Percentiles rank a stretch among this genome's conserved stretches.
Evolutionary conservation across 2,329 filamentous ascomycete genomes (phyloP).

Genomic region (Pseudogymnoascus sp.): DNA sequence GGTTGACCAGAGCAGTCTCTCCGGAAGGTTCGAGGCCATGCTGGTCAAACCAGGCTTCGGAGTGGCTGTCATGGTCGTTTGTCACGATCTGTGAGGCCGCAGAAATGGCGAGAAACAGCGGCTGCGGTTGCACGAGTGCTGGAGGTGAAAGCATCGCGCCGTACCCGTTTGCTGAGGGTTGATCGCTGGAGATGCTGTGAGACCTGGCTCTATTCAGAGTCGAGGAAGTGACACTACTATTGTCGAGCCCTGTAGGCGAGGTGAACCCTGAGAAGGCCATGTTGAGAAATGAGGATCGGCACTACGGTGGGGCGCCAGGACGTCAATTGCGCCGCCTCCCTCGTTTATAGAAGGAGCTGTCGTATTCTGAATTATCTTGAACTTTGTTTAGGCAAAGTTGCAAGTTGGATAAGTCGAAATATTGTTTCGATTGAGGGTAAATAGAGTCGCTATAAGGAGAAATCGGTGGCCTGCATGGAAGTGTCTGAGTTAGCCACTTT

Average conservation of each 20-base stretch:
- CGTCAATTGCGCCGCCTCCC: background rate
- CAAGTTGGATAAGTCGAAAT: background rate
- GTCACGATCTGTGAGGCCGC: slow-evolving; percentile 89
- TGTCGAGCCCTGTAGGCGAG: slow-evolving; percentile 1
- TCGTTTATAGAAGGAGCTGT: slow-evolving; percentile 2
- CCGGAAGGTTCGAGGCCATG: slow-evolving; percentile 57
- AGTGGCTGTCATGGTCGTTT: slow-evolving; percentile 72
- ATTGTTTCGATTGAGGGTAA: slow-evolving; percentile 1
- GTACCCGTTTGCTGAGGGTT: slow-evolving; percentile 52
- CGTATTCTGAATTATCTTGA: background rate
- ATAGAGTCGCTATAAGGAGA: background rate
- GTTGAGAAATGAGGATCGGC: slow-evolving; percentile 3
- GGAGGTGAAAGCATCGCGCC: slow-evolving; percentile 60
- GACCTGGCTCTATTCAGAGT: slow-evolving; percentile 13
- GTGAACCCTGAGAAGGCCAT: slow-evolving; percentile 2
- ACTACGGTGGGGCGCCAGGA: background rate
- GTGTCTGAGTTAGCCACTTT: slow-evolving; percentile 1
- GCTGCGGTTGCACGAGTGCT: slow-evolving; percentile 61
- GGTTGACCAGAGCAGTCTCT: slow-evolving; percentile 66
- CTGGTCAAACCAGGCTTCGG: slow-evolving; percentile 62
- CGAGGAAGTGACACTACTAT: background rate
- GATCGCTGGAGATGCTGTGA: slow-evolving; percentile 65
- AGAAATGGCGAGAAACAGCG: slow-evolving; percentile 80
- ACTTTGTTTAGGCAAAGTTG: slow-evolving; percentile 2
- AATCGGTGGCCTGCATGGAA: background rate